A percentile compares a stretch with the other conserved stretches of the same genome.
Conservation (phyloP, 2,329 filamentous ascomycete genomes). For the Alternaria solani region DNA sequence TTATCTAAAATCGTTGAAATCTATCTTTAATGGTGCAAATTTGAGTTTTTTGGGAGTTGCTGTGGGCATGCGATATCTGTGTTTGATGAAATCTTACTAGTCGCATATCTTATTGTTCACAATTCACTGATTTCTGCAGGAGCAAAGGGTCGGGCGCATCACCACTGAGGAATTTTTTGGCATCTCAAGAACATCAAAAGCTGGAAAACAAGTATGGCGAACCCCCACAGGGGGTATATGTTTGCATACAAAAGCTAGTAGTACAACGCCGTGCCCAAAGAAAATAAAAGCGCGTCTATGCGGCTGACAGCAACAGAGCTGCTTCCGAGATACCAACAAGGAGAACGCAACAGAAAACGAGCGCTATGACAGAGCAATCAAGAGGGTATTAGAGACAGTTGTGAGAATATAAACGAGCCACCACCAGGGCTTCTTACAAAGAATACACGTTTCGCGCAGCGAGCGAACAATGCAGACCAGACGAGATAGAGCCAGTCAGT, state of each 20-base stretch:
- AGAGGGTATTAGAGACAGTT: constrained; percentile 7
- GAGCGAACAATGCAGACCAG: not conserved
- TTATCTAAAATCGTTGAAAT: not conserved
- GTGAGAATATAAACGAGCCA: constrained; percentile 2
- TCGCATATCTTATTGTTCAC: not conserved
- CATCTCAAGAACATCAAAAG: not conserved
- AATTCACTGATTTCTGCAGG: not conserved
- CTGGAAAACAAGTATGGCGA: not conserved
- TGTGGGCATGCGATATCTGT: not conserved
- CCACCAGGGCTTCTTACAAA: not conserved
- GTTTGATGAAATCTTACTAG: not conserved
- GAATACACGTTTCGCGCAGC: not conserved
- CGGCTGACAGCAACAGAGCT: not conserved
- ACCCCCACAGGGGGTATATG: not conserved
- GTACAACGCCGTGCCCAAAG: not conserved
- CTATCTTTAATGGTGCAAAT: not conserved
- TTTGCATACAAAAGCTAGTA: not conserved
- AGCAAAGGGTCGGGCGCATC: not conserved
- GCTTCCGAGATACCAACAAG: not conserved
- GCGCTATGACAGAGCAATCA: not conserved
- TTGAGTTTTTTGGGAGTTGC: not conserved
- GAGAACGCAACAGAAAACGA: not conserved
- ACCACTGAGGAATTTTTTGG: not conserved
- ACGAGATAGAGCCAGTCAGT: not conserved
- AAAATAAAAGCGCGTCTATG: not conserved